phyloP scores from a whole-genome alignment of 768 basidiomycete species.

The Lactarius akahatsu region DNA sequence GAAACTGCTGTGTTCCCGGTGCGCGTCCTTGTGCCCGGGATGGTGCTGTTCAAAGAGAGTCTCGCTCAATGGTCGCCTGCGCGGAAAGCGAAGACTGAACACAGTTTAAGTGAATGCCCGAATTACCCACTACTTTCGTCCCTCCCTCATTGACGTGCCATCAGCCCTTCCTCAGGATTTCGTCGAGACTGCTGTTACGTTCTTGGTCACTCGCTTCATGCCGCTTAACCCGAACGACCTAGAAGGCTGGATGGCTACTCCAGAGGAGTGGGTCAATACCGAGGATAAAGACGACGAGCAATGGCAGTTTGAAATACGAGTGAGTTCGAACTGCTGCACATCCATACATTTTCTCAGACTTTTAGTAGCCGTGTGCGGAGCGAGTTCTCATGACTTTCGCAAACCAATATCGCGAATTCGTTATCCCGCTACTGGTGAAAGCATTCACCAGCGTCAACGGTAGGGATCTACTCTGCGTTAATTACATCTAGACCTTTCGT shows the following conservation, averaged over 20 bases:
- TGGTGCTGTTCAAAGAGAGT: constrained; percentile 84
- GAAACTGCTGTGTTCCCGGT: constrained; percentile 67
- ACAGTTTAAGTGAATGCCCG: constrained; percentile 52
- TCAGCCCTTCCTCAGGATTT: constrained; percentile 66
- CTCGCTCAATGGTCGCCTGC: constrained; percentile 73
- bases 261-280: constrained; percentile 91
- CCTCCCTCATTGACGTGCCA: constrained; percentile 23
- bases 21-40: constrained; percentile 76
- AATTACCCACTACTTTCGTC: neutral
- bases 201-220: constrained; percentile 83
- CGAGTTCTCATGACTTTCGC: constrained; percentile 83
- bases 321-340: constrained; percentile 40
- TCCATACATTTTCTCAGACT: constrained; percentile 1
- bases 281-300: constrained; percentile 89
- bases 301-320: constrained; percentile 92
- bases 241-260: constrained; percentile 80
- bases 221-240: constrained; percentile 81
- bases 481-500: neutral
- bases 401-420: constrained; percentile 64
- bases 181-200: constrained; percentile 67
- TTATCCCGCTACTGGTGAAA: constrained; percentile 61
- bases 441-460: constrained; percentile 63
- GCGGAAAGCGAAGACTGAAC: constrained; percentile 58
- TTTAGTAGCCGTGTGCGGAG: constrained; percentile 81
- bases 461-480: constrained; percentile 37